These are phyloP conservation scores for Penicillium hordei DNA, from an alignment of 2,329 filamentous ascomycete genomes.

Conservation along the genomic window DNA sequence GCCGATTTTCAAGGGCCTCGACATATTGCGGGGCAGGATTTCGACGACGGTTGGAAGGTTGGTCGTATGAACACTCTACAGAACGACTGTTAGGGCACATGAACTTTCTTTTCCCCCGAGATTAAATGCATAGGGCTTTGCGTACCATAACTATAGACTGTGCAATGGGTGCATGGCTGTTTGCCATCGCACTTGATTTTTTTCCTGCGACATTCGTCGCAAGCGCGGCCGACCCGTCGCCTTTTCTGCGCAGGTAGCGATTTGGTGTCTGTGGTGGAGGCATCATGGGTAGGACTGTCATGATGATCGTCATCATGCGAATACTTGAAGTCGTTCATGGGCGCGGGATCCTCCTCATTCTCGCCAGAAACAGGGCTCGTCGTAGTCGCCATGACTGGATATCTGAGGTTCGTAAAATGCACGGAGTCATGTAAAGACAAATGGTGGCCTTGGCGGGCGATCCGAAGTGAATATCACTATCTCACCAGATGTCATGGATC, in stretches of 20 bases:
- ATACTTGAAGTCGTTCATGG: conserved; percentile 18
- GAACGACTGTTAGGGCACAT: conserved; percentile 17
- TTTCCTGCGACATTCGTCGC: conserved; percentile 78
- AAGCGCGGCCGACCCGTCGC: conserved; percentile 74
- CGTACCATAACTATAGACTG: conserved; percentile 96
- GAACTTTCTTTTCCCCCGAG: background rate
- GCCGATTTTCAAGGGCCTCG: conserved; percentile 77
- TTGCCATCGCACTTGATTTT: conserved; percentile 88
- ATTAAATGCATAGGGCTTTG: conserved; percentile 1
- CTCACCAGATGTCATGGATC: conserved; percentile 11
- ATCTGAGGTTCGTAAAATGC: conserved; percentile 10
- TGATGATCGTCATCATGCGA: conserved; percentile 20
- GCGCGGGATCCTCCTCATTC: conserved; percentile 31
- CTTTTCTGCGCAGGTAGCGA: conserved; percentile 68
- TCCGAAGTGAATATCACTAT: conserved; percentile 9
- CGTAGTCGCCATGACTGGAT: conserved; percentile 29
- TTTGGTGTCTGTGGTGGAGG: conserved; percentile 28
- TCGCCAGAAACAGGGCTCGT: conserved; percentile 29
- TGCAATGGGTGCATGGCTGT: conserved; percentile 91
- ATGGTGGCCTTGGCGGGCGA: conserved; percentile 21
- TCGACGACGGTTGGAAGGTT: conserved; percentile 84
- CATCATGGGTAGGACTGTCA: conserved; percentile 20
- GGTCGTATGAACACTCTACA: conserved; percentile 89
- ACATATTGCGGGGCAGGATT: conserved; percentile 93
- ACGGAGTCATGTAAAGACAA: conserved; percentile 26